Conservation (phyloP, 345 rosid species). For the Mangifera indica region DNA sequence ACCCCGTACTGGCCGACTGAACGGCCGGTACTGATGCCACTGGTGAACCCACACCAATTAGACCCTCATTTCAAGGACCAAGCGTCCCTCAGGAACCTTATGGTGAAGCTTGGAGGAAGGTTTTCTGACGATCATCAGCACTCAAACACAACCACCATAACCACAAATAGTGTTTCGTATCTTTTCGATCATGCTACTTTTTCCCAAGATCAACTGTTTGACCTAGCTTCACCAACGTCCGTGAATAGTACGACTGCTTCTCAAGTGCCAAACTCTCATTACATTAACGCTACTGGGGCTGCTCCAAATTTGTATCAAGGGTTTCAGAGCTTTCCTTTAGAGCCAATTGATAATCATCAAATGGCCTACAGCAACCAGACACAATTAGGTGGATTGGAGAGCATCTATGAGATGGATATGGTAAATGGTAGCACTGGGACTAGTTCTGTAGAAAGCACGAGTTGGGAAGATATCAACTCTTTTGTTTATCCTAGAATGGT, state of each 20-base stretch:
- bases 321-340: conserved; percentile 24
- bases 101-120: conserved; percentile 46
- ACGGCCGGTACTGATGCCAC: conserved; percentile 18
- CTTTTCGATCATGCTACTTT: conserved; percentile 17
- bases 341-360: conserved; percentile 21
- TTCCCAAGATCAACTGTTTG: conserved; percentile 26
- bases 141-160: conserved; percentile 3
- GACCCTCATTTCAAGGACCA: conserved; percentile 40
- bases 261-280: conserved; percentile 31
- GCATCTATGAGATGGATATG: conserved; percentile 33
- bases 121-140: conserved; percentile 30
- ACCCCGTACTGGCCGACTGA: conserved; percentile 34
- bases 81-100: conserved; percentile 35
- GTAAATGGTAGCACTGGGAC: conserved; percentile 36
- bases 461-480: conserved; percentile 55
- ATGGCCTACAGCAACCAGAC: conserved; percentile 18
- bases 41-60: conserved; percentile 11
- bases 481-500: conserved; percentile 41
- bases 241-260: conserved; percentile 35
- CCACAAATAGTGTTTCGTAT: conserved; percentile 7
- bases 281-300: conserved; percentile 16
- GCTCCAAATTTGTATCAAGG: conserved; percentile 40
- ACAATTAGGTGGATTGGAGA: conserved; percentile 22
- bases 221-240: conserved; percentile 26
- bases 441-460: conserved; percentile 53